A percentile compares a stretch with the other conserved stretches of the same genome.
These are phyloP conservation scores for Dysphania ambrosioides DNA, from an alignment of 148 eudicot species.

Conservation along the genomic window DNA sequence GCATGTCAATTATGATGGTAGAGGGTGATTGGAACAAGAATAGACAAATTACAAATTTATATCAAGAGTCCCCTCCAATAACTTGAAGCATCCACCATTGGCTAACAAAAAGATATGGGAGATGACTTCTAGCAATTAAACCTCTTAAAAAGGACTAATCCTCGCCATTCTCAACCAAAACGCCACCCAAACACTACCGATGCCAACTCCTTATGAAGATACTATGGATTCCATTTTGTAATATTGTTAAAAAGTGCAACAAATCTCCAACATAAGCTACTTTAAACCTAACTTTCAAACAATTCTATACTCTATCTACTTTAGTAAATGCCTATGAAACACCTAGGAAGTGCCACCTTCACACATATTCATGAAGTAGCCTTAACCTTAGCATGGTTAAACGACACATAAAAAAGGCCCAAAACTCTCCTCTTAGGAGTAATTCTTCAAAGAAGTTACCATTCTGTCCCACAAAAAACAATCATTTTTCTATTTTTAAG, in stretches of 20 bases:
- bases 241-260: not conserved
- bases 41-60: too few relatives aligned
- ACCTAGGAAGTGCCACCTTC: not conserved
- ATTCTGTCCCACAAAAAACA: not conserved
- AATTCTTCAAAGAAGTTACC: not conserved
- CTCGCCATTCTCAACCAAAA: not conserved
- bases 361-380: not conserved
- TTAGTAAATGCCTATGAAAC: not conserved
- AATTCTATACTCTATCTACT: too few relatives aligned
- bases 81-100: not conserved
- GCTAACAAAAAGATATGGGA: not conserved
- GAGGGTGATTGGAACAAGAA: too few relatives aligned
- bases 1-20: too few relatives aligned
- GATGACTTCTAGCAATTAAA: not conserved
- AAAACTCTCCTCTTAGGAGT: not conserved
- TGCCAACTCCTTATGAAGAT: not conserved
- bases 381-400: not conserved
- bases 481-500: too few relatives aligned
- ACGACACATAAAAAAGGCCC: not conserved
- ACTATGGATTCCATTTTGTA: not conserved
- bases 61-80: too few relatives aligned
- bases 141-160: not conserved
- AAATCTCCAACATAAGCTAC: not conserved
- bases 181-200: not conserved
- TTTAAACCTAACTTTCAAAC: not conserved